Evolutionary conservation across 306 rosid genomes (phyloP).

Genomic region (Begonia fuchsioides): DNA sequence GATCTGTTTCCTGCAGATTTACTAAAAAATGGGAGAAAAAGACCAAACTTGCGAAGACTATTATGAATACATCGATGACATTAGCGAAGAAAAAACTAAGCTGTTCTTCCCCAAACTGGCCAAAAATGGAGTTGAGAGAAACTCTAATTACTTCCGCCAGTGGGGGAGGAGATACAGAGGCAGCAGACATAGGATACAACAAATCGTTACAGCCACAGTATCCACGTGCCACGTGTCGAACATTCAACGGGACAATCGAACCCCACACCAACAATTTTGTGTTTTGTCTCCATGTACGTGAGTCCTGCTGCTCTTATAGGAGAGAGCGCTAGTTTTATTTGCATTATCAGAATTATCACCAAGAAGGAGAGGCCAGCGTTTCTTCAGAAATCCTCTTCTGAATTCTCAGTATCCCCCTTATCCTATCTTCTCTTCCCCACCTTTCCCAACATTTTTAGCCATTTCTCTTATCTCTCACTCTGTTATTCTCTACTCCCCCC

Average conservation of each 20-base stretch:
- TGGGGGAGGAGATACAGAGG: slow-evolving; percentile 15
- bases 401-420: slow-evolving; percentile 28
- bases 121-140: background rate
- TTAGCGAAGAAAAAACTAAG: too few relatives aligned
- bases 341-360: slow-evolving; percentile 25
- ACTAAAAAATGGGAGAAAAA: too few relatives aligned
- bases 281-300: slow-evolving; percentile 15
- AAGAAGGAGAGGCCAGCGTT: slow-evolving; percentile 39
- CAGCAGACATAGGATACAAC: slow-evolving; percentile 32
- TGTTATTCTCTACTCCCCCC: background rate
- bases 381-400: slow-evolving; percentile 41
- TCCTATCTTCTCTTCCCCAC: slow-evolving; percentile 58
- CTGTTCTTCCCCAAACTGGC: background rate
- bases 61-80: too few relatives aligned
- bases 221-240: slow-evolving; percentile 27
- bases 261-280: slow-evolving; percentile 6
- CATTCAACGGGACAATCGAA: slow-evolving; percentile 9
- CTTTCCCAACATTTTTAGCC: slow-evolving; percentile 1
- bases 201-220: slow-evolving; percentile 28
- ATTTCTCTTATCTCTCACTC: background rate
- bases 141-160: slow-evolving; percentile 8
- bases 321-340: background rate
- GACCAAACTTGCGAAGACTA: too few relatives aligned
- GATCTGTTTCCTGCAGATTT: too few relatives aligned
- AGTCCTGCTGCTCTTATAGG: slow-evolving; percentile 1